A percentile compares a stretch with the other conserved stretches of the same genome.
phyloP scores from a whole-genome alignment of 2,329 filamentous ascomycete species.

The Colletotrichum incanum region DNA sequence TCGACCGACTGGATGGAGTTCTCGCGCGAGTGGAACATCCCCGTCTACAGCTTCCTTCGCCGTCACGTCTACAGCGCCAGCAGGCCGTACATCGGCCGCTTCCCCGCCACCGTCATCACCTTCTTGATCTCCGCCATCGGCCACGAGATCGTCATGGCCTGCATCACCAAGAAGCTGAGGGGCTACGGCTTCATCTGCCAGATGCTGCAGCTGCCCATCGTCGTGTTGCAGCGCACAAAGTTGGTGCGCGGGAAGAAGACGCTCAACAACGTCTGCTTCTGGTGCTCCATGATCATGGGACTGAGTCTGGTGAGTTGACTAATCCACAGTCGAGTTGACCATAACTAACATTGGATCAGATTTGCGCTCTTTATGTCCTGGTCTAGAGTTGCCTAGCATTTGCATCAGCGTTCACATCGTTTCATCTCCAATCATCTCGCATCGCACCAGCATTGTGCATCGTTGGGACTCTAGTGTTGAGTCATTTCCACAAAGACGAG shows the following conservation, averaged over 20 bases:
- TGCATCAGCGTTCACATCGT: slow-evolving; percentile 1
- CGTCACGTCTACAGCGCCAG: slow-evolving; percentile 94
- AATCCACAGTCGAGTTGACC: slow-evolving; percentile 9
- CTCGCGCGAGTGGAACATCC: slow-evolving; percentile 96
- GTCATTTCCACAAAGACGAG: neutral
- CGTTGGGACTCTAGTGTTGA: too few relatives aligned
- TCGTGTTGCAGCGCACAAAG: slow-evolving; percentile 87
- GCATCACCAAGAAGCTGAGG: slow-evolving; percentile 95
- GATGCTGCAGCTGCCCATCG: slow-evolving; percentile 97
- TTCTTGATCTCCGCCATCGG: slow-evolving; percentile 92
- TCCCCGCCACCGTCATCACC: slow-evolving; percentile 87
- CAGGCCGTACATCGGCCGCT: slow-evolving; percentile 81
- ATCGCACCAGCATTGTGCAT: neutral
- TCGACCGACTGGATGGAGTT: slow-evolving; percentile 95
- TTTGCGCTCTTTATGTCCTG: slow-evolving; percentile 69
- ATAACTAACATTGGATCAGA: slow-evolving; percentile 53
- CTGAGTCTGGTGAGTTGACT: slow-evolving; percentile 78
- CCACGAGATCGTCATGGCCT: slow-evolving; percentile 97
- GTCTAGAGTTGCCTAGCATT: slow-evolving; percentile 51
- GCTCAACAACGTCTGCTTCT: slow-evolving; percentile 91
- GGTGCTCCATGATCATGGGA: slow-evolving; percentile 92
- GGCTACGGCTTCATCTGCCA: slow-evolving; percentile 95
- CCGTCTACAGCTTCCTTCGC: slow-evolving; percentile 94
- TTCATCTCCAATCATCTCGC: neutral
- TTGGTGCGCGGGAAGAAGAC: slow-evolving; percentile 83